Conservation (phyloP, 2,329 filamentous ascomycete species). For the Fusarium brachygibbosum region DNA sequence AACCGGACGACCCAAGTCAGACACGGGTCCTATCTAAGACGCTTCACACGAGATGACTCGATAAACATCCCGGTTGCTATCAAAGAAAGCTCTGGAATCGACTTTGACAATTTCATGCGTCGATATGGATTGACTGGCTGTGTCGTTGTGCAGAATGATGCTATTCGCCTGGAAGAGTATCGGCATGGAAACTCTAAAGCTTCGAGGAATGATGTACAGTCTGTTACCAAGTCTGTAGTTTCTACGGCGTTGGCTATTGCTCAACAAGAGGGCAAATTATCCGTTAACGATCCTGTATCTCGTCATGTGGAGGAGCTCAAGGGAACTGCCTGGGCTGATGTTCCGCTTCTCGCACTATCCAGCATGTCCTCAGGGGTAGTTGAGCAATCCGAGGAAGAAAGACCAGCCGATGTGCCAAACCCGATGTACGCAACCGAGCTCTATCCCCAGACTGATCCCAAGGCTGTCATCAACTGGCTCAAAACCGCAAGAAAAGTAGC, state of each 20-base stretch:
- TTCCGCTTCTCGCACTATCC: conserved; percentile 31
- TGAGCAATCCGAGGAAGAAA: conserved; percentile 29
- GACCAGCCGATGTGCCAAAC: conserved; percentile 27
- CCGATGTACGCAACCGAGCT: conserved; percentile 41
- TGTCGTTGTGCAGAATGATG: conserved; percentile 21
- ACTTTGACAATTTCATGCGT: conserved; percentile 25
- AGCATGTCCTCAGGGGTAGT: conserved; percentile 39
- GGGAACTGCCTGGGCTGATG: conserved; percentile 33
- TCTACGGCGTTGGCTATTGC: conserved; percentile 30
- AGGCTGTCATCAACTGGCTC: conserved; percentile 33
- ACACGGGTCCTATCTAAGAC: conserved; percentile 32
- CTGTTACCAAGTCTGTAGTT: conserved; percentile 35
- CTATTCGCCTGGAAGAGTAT: conserved; percentile 31
- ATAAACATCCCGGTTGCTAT: not conserved
- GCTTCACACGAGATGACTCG: conserved; percentile 17
- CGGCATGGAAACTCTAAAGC: conserved; percentile 32
- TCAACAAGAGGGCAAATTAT: conserved; percentile 30
- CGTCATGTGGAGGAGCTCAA: conserved; percentile 28
- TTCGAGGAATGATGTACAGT: conserved; percentile 35
- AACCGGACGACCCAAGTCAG: conserved; percentile 32
- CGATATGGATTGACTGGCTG: conserved; percentile 34
- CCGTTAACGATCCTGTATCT: conserved; percentile 29
- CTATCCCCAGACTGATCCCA: conserved; percentile 25
- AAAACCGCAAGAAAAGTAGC: conserved; percentile 33
- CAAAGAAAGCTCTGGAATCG: not conserved